Percentiles rank a stretch among this genome's conserved stretches.
Conservation (phyloP, 2,329 filamentous ascomycete genomes). For the Ophiocordyceps camponoti-floridani region DNA sequence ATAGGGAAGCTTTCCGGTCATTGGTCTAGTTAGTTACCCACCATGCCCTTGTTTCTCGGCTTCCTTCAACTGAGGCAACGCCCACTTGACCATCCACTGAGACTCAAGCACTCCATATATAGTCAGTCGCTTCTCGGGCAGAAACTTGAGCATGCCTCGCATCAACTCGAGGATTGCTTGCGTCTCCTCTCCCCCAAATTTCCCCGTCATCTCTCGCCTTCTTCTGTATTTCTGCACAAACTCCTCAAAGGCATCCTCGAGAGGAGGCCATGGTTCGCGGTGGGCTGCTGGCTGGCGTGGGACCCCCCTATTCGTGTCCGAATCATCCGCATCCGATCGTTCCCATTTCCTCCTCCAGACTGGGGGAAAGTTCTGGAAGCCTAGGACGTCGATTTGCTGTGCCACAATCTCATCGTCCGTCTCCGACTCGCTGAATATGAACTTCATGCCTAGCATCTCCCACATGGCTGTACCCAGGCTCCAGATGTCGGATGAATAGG, state of each 20-base stretch:
- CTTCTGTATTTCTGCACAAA: conserved; percentile 7
- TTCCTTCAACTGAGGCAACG: not conserved
- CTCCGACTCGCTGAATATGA: conserved; percentile 6
- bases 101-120: conserved; percentile 12
- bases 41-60: too few relatives aligned
- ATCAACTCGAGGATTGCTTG: conserved; percentile 11
- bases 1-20: too few relatives aligned
- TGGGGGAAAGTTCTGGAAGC: not conserved
- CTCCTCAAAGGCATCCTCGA: conserved; percentile 11
- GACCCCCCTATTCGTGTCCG: not conserved
- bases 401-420: conserved; percentile 6
- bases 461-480: conserved; percentile 6
- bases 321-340: not conserved
- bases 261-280: conserved; percentile 6
- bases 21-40: too few relatives aligned
- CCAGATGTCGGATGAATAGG: conserved; percentile 6
- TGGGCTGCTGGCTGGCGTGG: not conserved
- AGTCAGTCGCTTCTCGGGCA: conserved; percentile 10
- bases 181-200: conserved; percentile 7
- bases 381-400: conserved; percentile 8
- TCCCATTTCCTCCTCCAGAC: not conserved
- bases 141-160: conserved; percentile 12
- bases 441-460: conserved; percentile 8
- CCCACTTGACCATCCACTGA: conserved; percentile 17
- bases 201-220: conserved; percentile 1